Base-by-base conservation (phyloP, 331 rosid species). In the Erythrophleum ivorense region DNA sequence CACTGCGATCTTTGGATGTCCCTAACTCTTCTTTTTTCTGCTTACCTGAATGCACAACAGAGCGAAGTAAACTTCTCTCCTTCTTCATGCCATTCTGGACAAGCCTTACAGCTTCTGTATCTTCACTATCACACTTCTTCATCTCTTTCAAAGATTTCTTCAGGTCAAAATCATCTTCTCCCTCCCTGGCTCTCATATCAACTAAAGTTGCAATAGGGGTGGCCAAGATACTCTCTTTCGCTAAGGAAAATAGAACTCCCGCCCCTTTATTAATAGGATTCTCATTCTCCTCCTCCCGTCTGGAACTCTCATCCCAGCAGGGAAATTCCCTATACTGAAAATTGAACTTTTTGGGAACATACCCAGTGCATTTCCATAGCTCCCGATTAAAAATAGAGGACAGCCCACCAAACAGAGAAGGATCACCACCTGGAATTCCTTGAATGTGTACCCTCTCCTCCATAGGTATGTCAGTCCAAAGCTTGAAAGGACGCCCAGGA, bases 391-490 rank as follows among this genome's bases (percentile, higher is more conserved):
- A 94, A 76, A 96, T 88, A 1, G 97, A 86, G 0, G 99, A 62
- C 81, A 91, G 21, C 2, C 90, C 92, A 0, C 85, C 79, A 41
- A 94, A 94, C 13, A 96, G 62, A 3, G 91, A 82, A 67, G 97
- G 92, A 16, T 96, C 98, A 13, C 99, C 99, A 0, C 93, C 98
- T 0, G 98, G 98, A 45, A 92, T 88, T 6, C 99, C 99, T 55
- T 96, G 99, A 71, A 94, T 89, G 66, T 94, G 99, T 65, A 96
- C 99, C 88, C 95, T 88, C 84, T 96, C 98, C 91, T 92, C 95
- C 24, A 94, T 90, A 12, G 99, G 98, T 33, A 85, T 86, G 58
- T 92, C 95, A 0, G 97, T 90, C 99, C 99, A 96, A 29, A 96
- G 92, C 94, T 93, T 88, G 64, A 90, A 85, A 12, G 97, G 95